Base-by-base conservation (phyloP, 2,329 filamentous ascomycete genomes). In the Colletotrichum plurivorum region DNA sequence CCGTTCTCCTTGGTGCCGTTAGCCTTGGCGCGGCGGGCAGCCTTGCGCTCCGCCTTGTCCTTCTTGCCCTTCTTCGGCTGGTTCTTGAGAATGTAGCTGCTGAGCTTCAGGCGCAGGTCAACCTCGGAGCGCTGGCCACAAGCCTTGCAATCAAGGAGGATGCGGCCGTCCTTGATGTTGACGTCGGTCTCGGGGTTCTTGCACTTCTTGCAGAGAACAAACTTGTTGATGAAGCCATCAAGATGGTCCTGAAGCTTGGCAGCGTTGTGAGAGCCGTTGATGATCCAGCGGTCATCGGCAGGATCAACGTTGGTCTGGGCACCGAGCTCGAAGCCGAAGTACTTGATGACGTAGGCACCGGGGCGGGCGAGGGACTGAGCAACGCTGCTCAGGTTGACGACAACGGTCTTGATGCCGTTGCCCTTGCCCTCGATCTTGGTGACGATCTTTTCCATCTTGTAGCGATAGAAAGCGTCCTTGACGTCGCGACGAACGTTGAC, bases 381-480 rank as follows among this genome's bases (percentile, higher is more conserved):
- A 75, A 99, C 94, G 80, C 93, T 97, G 88, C 91, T 94, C 80
- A 99, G 85, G 84, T 99, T 99, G 89, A 97, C 94, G 76, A 99
- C 92, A 78, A 99, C 96, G 77, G 76, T 99, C 88, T 99, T 99
- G 90, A 99, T 99, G 80, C 96, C 96, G 86, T 99, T 99, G 75
- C 96, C 96, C 85, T 99, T 99, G 85, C 96, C 96, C 86, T 99
- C 96, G 77, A 99, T 97, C 89, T 99, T 99, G 83, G 96, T 97
- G 88, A 97, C 94, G 81, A 99, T 87, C 77, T 91, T 92, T 87
- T 98, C 96, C 96, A 99, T 99, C 91, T 99, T 99, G 92, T 99
- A 99, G 83, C 96, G 96, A 87, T 99, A 99, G 91, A 98, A 99
- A 85, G 93, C 93, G 86, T 99, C 96, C 88, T 92, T 92, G 87